phyloP scores from a whole-genome alignment of 1,284 basidiomycete species.

The Leucoagaricus sp. region DNA sequence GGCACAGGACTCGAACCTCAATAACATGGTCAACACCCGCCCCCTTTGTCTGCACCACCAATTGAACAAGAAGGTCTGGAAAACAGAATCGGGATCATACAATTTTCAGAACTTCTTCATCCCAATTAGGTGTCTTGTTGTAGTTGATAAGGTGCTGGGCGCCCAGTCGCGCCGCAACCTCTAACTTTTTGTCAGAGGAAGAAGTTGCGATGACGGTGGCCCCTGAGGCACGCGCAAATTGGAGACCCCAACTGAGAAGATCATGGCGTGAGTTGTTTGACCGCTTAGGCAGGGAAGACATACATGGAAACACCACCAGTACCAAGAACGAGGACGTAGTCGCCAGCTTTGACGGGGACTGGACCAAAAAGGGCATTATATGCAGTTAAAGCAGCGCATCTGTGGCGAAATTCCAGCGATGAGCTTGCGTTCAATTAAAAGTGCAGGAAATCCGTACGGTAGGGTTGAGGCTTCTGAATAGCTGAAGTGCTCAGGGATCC shows the following conservation, averaged over 20 bases:
- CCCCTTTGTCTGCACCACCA: slow-evolving; percentile 40
- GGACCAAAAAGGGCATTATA: slow-evolving; percentile 51
- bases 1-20: slow-evolving; percentile 46
- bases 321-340: slow-evolving; percentile 54
- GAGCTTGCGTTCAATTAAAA: too few relatives aligned
- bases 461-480: slow-evolving; percentile 50
- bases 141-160: slow-evolving; percentile 61
- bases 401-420: too few relatives aligned
- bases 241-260: slow-evolving; percentile 43
- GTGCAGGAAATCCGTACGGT: too few relatives aligned
- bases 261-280: too few relatives aligned
- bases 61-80: too few relatives aligned
- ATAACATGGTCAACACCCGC: slow-evolving; percentile 59
- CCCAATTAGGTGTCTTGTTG: slow-evolving; percentile 54
- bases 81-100: slow-evolving; percentile 20
- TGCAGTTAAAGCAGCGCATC: slow-evolving; percentile 53
- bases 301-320: slow-evolving; percentile 62
- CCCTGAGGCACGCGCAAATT: slow-evolving; percentile 58
- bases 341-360: slow-evolving; percentile 43
- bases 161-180: slow-evolving; percentile 46
- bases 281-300: slow-evolving; percentile 13
- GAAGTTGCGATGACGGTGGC: slow-evolving; percentile 62
- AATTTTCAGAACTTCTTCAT: slow-evolving; percentile 49
- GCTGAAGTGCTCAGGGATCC: slow-evolving; percentile 45
- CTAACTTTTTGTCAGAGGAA: slow-evolving; percentile 61